Percentiles rank a stretch among this genome's conserved stretches.
Evolutionary conservation across 441 rosid species (phyloP).

Genomic region (Croton laevigatus): DNA sequence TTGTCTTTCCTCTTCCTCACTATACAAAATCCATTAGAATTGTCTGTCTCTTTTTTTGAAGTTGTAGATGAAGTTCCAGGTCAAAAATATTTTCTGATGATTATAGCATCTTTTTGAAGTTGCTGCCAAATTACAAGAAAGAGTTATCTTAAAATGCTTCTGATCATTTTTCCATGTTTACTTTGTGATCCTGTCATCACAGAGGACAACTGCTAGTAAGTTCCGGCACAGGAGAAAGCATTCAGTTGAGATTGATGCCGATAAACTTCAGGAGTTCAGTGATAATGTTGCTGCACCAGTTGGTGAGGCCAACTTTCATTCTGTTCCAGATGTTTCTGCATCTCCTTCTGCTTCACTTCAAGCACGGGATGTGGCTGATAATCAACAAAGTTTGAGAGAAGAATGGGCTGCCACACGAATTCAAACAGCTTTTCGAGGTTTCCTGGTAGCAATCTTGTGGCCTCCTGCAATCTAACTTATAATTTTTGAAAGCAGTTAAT

Average conservation of each 20-base stretch:
- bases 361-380: conserved; percentile 39
- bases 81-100: background rate
- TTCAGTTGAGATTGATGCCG: conserved; percentile 54
- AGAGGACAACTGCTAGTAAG: conserved; percentile 59
- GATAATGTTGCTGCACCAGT: conserved; percentile 28
- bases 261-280: conserved; percentile 54
- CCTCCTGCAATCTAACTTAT: conserved; percentile 11
- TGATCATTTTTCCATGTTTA: conserved; percentile 5
- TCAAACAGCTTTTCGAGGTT: conserved; percentile 92
- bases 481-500: background rate
- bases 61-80: conserved; percentile 5
- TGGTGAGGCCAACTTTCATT: conserved; percentile 36
- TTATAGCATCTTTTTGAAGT: background rate
- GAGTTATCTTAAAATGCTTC: background rate
- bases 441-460: conserved; percentile 58
- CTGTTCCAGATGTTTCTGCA: conserved; percentile 44
- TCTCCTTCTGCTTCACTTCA: conserved; percentile 53
- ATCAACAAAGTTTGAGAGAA: conserved; percentile 47
- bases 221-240: conserved; percentile 59
- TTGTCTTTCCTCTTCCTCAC: background rate
- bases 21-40: background rate
- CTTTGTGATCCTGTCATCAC: conserved; percentile 25
- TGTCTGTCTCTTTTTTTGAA: background rate
- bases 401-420: conserved; percentile 78
- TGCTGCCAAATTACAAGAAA: background rate